phyloP scores from a whole-genome alignment of 139 green algal species.

The Haematococcus sp. region DNA sequence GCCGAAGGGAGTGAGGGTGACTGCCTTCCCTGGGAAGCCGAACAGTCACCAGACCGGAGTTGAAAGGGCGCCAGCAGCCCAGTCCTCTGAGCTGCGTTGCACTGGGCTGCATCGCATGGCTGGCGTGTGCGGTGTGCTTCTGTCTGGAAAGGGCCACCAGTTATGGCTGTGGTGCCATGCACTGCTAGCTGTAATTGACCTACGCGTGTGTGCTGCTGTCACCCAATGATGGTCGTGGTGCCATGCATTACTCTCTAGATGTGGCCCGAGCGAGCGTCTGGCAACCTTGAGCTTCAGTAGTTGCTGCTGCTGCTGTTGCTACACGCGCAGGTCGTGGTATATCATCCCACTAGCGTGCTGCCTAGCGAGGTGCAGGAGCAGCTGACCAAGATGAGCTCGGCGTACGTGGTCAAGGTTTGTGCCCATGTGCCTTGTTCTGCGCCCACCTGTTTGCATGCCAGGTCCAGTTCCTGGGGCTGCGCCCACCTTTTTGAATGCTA shows the following conservation, averaged over 20 bases:
- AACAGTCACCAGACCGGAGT: too few species aligned
- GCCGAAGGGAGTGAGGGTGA: neutral
- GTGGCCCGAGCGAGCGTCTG: too few species aligned
- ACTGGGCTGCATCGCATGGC: neutral
- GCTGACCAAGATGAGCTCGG: slow-evolving; percentile 32
- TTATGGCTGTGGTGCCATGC: too few species aligned
- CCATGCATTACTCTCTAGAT: too few species aligned
- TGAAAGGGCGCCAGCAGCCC: neutral
- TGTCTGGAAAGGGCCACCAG: too few species aligned
- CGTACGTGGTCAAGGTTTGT: slow-evolving; percentile 25
- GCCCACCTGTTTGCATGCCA: neutral
- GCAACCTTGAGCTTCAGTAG: too few species aligned
- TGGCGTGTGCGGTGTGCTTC: too few species aligned
- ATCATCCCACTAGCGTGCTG: slow-evolving; percentile 26
- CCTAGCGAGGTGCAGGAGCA: slow-evolving; percentile 34
- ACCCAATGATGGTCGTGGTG: too few species aligned
- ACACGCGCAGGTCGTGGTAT: slow-evolving; percentile 28
- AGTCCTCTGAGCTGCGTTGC: neutral
- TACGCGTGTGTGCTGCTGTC: too few species aligned
- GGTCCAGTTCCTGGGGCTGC: neutral
- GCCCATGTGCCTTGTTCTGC: slow-evolving; percentile 6
- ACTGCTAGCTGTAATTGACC: too few species aligned
- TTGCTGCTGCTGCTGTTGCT: neutral
- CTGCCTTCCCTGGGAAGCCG: neutral
- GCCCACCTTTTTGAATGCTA: too few species aligned